Conservation (phyloP, 163 green algal species). For the Chlamydomonas reinhardtii region DNA sequence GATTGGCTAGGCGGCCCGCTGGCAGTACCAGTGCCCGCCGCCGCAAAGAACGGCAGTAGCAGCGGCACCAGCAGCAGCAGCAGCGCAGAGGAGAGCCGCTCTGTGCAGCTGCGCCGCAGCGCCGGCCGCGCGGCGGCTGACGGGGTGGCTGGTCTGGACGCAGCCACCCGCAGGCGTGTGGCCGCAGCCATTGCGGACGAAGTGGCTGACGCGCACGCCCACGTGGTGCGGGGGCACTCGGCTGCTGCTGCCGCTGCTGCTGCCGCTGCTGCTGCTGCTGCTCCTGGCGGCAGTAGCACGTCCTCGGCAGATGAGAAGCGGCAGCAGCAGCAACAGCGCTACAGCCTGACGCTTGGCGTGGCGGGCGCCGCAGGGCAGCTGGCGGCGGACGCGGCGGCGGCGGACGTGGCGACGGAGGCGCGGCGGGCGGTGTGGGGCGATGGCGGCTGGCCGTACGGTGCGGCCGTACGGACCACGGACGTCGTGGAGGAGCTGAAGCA, state of each 20-base stretch:
- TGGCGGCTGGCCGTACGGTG: conserved; percentile 23
- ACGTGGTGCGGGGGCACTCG: conserved; percentile 2
- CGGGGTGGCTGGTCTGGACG: neutral
- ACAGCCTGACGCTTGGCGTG: too few species aligned
- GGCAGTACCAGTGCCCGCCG: neutral
- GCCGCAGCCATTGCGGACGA: neutral
- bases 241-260: too few species aligned
- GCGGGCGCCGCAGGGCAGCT: neutral
- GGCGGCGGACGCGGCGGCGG: neutral
- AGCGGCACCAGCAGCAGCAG: neutral
- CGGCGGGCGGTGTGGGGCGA: conserved; percentile 39
- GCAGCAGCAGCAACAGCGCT: too few species aligned
- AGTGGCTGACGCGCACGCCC: neutral
- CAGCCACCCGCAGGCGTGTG: neutral
- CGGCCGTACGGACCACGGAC: neutral
- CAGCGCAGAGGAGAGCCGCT: neutral
- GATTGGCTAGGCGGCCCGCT: neutral
- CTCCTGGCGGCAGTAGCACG: neutral
- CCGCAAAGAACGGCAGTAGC: too few species aligned
- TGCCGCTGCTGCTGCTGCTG: too few species aligned
- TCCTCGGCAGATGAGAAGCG: too few species aligned
- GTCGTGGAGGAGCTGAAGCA: conserved; percentile 17
- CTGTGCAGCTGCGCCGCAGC: conserved; percentile 19
- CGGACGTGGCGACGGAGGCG: neutral
- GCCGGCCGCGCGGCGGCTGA: neutral